phyloP scores from a whole-genome alignment of 2,329 filamentous ascomycete genomes.

The Xylariaceae sp. region DNA sequence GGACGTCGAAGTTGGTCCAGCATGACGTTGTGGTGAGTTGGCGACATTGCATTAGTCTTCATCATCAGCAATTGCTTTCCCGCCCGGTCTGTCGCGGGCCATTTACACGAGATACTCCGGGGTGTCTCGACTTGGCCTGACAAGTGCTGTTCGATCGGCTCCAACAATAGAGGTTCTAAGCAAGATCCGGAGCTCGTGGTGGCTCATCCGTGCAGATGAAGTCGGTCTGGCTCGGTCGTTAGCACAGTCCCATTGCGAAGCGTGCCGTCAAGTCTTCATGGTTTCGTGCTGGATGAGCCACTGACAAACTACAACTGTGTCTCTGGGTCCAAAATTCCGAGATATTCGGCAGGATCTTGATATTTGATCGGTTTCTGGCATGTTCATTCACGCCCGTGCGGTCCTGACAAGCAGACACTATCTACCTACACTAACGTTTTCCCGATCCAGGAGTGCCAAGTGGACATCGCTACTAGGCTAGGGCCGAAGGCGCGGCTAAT shows the following conservation, averaged over 20 bases:
- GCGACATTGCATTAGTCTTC: conserved; percentile 10
- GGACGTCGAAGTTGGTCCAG: background rate
- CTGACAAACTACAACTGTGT: background rate
- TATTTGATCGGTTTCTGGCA: no score
- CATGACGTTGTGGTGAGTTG: conserved; percentile 8
- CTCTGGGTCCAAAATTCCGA: conserved; percentile 10
- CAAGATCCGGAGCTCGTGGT: conserved; percentile 4
- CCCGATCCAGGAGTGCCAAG: background rate
- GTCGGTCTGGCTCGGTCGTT: conserved; percentile 3
- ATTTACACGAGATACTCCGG: conserved; percentile 10
- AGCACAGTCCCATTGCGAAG: background rate
- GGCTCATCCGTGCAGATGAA: background rate
- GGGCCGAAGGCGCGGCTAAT: conserved; percentile 11
- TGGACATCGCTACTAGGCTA: conserved; percentile 10
- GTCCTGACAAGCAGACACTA: conserved; percentile 5
- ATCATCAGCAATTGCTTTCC: conserved; percentile 12
- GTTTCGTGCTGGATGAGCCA: conserved; percentile 7
- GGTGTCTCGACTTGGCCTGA: conserved; percentile 9
- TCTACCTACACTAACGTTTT: no score
- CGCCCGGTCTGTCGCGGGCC: conserved; percentile 6
- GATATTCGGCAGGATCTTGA: conserved; percentile 8
- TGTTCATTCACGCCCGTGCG: conserved; percentile 13
- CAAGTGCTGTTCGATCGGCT: background rate
- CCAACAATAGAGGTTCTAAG: conserved; percentile 8
- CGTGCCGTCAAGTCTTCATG: background rate